Evolutionary conservation across 192 early-diverging fungal species (phyloP).

Genomic region (Coemansia reversa): DNA sequence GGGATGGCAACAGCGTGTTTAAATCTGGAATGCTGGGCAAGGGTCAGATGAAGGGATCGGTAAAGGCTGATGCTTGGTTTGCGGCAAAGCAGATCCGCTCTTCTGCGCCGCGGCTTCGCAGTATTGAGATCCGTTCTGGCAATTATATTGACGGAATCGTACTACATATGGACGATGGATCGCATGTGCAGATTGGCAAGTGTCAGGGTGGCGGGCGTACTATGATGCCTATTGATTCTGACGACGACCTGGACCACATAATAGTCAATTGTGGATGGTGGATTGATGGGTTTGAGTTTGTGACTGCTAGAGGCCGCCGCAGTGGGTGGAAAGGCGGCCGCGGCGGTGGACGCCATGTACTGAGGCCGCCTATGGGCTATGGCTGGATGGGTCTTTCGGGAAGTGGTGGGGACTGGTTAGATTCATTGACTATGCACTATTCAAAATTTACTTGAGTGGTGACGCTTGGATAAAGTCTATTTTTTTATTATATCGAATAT

Average conservation of each 20-base stretch:
- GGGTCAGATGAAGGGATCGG: conserved; percentile 41
- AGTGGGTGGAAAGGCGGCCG: conserved; percentile 60
- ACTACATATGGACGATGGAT: conserved; percentile 53
- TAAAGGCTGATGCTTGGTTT: conserved; percentile 31
- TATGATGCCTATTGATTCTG: conserved; percentile 42
- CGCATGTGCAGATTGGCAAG: conserved; percentile 43
- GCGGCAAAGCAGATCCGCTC: conserved; percentile 19
- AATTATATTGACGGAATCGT: conserved; percentile 57
- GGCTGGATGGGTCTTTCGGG: conserved; percentile 59
- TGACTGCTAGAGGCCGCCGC: conserved; percentile 51
- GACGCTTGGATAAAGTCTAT: too few relatives aligned
- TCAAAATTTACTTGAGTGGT: conserved; percentile 14
- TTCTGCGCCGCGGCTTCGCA: conserved; percentile 16
- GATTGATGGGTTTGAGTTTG: conserved; percentile 64
- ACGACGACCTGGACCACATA: conserved; percentile 55
- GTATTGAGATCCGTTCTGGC: conserved; percentile 51
- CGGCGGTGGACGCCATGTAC: conserved; percentile 47
- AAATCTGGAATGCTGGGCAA: conserved; percentile 35
- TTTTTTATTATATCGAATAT: too few relatives aligned
- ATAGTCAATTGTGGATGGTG: conserved; percentile 58
- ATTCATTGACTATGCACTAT: conserved; percentile 58
- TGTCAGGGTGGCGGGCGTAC: conserved; percentile 31
- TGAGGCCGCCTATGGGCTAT: conserved; percentile 57
- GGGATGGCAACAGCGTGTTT: conserved; percentile 27
- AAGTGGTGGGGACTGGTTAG: conserved; percentile 57